Evolutionary conservation across 2,329 filamentous ascomycete genomes (phyloP).

Genomic region (Alternaria alternata): DNA sequence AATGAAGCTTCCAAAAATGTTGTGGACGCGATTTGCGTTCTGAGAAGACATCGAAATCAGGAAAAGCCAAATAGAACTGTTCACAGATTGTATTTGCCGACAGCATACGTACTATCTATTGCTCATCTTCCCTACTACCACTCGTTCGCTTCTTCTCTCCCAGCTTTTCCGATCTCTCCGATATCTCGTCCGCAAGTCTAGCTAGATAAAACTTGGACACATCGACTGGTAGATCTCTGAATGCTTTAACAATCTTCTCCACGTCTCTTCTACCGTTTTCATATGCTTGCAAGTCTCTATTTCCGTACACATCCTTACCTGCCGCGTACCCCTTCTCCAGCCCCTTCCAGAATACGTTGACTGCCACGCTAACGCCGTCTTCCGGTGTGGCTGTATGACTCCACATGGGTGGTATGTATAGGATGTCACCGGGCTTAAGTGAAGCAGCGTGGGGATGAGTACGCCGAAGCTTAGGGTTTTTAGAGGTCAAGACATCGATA

Average conservation of each 20-base stretch:
- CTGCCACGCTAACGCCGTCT: constrained; percentile 70
- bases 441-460: constrained; percentile 72
- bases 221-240: constrained; percentile 70
- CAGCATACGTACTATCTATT: not conserved
- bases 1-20: not conserved
- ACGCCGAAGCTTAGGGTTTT: constrained; percentile 28
- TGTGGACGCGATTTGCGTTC: not conserved
- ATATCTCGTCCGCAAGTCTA: constrained; percentile 74
- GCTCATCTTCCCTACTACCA: not conserved
- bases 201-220: constrained; percentile 78
- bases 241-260: constrained; percentile 69
- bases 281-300: constrained; percentile 83
- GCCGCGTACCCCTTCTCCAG: constrained; percentile 72
- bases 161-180: constrained; percentile 45
- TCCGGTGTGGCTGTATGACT: constrained; percentile 73
- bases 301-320: constrained; percentile 87
- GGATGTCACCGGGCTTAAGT: constrained; percentile 74
- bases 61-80: not conserved
- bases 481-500: constrained; percentile 69
- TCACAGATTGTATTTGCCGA: not conserved
- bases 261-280: constrained; percentile 81
- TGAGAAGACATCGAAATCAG: not conserved
- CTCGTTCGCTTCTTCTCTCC: not conserved
- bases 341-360: constrained; percentile 90
- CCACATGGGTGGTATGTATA: constrained; percentile 87